phyloP scores from a whole-genome alignment of 176 grass and related monocot species.

The Sorghum bicolor region Sorghum_bicolor_NCBIv3 NC_012873.2:50328001-50328500 shows the following conservation, averaged over 20 bases:
- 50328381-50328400: too few species aligned
- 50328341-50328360: not conserved
- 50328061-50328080: not conserved
- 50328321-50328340: not conserved
- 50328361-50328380: conserved; percentile 7
- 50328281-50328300: not conserved
- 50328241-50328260: not conserved
- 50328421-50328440: not conserved
- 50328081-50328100: conserved; percentile 12
- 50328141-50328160: not conserved
- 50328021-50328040: not conserved
- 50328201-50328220: not conserved
- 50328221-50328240: not conserved
- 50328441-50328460: not conserved
- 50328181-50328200: not conserved
- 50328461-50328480: not conserved
- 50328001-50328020: not conserved
- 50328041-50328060: not conserved
- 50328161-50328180: not conserved
- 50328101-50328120: conserved; percentile 28
- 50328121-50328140: not conserved
- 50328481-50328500: not conserved
- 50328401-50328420: not conserved
- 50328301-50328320: not conserved
- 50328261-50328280: not conserved